Conservation (phyloP, 768 basidiomycete species). For the Trametes coccinea region DNA sequence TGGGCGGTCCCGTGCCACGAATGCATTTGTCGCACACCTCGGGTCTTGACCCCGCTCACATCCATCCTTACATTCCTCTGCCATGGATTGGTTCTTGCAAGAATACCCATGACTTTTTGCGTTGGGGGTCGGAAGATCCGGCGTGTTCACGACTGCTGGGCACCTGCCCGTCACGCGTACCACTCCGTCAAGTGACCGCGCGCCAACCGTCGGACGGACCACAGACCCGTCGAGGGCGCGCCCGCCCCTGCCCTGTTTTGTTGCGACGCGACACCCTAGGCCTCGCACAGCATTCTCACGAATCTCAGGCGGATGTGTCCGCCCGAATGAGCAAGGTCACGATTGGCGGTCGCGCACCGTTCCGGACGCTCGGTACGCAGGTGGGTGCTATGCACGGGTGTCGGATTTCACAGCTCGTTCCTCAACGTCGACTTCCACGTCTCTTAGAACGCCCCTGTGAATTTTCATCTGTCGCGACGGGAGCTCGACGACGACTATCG, state of each 20-base stretch:
- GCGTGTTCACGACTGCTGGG: neutral
- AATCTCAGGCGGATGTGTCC: neutral
- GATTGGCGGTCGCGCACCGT: too few species aligned
- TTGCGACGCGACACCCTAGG: neutral
- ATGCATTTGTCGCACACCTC: neutral
- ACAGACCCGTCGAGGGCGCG: neutral
- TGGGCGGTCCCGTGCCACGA: neutral
- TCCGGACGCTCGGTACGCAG: constrained; percentile 2
- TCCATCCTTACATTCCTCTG: neutral
- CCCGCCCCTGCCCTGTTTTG: constrained; percentile 1
- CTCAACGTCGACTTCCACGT: too few species aligned
- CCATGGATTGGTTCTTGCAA: constrained; percentile 1
- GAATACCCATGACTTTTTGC: neutral
- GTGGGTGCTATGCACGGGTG: neutral
- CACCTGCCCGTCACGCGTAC: constrained; percentile 2
- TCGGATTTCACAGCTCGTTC: too few species aligned
- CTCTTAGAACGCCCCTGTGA: too few species aligned
- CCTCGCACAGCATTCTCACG: neutral
- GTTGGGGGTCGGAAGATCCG: constrained; percentile 18
- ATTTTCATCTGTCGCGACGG: too few species aligned
- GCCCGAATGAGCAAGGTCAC: neutral
- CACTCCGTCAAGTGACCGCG: neutral
- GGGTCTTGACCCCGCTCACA: neutral
- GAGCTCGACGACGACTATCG: too few species aligned
- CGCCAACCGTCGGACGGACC: constrained; percentile 6